Evolutionary conservation across 345 rosid genomes (phyloP).

Genomic region (Bretschneidera sinensis): DNA sequence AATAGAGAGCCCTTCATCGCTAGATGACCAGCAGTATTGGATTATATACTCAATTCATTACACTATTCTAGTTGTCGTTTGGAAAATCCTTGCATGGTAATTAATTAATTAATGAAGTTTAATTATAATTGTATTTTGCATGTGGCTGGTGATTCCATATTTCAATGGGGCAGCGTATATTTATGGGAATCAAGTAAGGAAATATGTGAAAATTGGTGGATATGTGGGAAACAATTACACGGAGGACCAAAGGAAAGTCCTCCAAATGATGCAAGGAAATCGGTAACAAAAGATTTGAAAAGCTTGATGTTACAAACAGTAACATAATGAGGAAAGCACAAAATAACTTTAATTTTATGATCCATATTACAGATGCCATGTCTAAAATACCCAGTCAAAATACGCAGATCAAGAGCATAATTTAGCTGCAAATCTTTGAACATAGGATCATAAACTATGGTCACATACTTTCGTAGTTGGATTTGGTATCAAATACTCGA

Average conservation of each 20-base stretch:
- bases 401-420: not conserved
- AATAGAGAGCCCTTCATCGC: no score
- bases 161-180: conserved; percentile 90
- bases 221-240: conserved; percentile 34
- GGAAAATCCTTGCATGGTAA: no score
- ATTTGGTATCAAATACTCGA: not conserved
- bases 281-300: conserved; percentile 32
- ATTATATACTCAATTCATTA: no score
- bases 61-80: no score
- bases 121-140: no score
- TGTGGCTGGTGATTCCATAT: conserved; percentile 82
- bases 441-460: not conserved
- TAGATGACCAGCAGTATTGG: no score
- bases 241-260: conserved; percentile 58
- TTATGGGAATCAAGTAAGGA: conserved; percentile 52
- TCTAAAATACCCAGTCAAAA: not conserved
- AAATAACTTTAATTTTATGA: not conserved
- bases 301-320: not conserved
- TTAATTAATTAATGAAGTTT: no score
- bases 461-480: not conserved
- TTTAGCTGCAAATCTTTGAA: not conserved
- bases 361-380: not conserved
- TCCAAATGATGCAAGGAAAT: conserved; percentile 87
- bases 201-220: conserved; percentile 58
- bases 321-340: not conserved